Base-by-base conservation (phyloP, 257 asterid genomes). In the Lavandula angustifolia region DNA sequence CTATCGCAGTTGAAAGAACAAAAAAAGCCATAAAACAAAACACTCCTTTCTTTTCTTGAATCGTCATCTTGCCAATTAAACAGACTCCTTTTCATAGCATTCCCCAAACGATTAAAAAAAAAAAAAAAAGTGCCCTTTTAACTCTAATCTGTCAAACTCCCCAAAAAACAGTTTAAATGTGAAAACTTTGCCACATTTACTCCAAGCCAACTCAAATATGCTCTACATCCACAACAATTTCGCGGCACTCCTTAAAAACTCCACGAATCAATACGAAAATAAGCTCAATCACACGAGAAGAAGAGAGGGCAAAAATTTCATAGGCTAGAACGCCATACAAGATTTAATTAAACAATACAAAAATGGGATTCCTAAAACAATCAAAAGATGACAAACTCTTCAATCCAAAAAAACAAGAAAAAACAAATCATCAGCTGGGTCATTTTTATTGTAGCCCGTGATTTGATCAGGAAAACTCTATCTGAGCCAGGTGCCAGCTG, bases 391-490 rank as follows among this genome's bases (percentile, higher is more conserved):
- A 27, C 32, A 43, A 72, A 61, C 41, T 43, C 60, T 62, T 53
- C 69, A 67, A 72, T 63, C 63, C n/a, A n/a, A n/a, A n/a, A n/a
- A n/a, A n/a, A n/a, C n/a, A n/a, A 58, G 64, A 38, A 60, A 34
- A 17, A 31, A 27, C 9, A 54, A 71, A 52, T 57, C 32, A 64
- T 32, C 44, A 41, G 60, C 34, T 40, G 70, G 76, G 68, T 9
- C 62, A 46, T 66, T 70, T 64, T 65, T 35, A 58, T 38, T 14
- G 73, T 27, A 81, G 76, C 87, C 87, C 86, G 85, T 81, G 67
- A 66, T 80, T 81, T 89, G 91, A 86, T 95, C 88, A 51, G 63
- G 74, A 62, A 73, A 70, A 73, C 60, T 70, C 64, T 60, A 14
- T 60, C 59, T 62, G 9, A 34, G 56, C 64, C 27, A 57, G 54